Evolutionary conservation across 1,284 basidiomycete species (phyloP), one percentile per base, ranked within the genome.

Genomic region (Pisolithus thermaeus): DNA sequence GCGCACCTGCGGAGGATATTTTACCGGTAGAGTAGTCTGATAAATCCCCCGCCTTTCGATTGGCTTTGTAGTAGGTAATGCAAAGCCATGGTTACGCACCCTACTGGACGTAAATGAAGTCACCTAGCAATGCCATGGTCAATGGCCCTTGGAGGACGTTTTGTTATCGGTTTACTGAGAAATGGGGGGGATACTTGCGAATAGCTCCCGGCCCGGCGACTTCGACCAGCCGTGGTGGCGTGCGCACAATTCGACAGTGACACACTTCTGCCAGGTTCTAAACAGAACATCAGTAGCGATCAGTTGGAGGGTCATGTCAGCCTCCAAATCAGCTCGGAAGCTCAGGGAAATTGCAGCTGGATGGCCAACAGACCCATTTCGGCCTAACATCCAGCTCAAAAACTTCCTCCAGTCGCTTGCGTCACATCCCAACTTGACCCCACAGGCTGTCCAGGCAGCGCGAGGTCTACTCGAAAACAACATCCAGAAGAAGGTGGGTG

Each of bases 291-390:
- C 18, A 20, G 18, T 20, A 1, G 18, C 18, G 1, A 8, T 18
- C 38, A 2, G n/a, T 7, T 9, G n/a, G 40, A 25, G n/a, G 8
- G 9, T 53, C 32, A 68, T 70, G 58, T 59, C 70, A 40, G 59
- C 70, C 25, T 69, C 71, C 50, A 75, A 73, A 54, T 63, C 78
- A 9, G 69, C 73, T 0, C 74, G 76, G 50, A 76, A 78, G 59
- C 72, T 88, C 54, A 69, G 66, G 45, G 62, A 66, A 12, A 74
- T 87, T 47, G 82, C 83, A 1, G 59, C 71, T 52, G 60, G 68
- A 45, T 90, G 87, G 84, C 76, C 78, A 7, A 69, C 67, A 25
- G 87, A 90, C 58, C 84, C 84, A 1, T 84, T 90, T 62, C 75
- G 87, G 3, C 85, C 85, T 0, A 83, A 86, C 58, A 61, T 89